Percentiles rank a stretch among this genome's conserved stretches.
Evolutionary conservation across 2,329 filamentous ascomycete genomes (phyloP).

Genomic region (Hypoxylon sp.): DNA sequence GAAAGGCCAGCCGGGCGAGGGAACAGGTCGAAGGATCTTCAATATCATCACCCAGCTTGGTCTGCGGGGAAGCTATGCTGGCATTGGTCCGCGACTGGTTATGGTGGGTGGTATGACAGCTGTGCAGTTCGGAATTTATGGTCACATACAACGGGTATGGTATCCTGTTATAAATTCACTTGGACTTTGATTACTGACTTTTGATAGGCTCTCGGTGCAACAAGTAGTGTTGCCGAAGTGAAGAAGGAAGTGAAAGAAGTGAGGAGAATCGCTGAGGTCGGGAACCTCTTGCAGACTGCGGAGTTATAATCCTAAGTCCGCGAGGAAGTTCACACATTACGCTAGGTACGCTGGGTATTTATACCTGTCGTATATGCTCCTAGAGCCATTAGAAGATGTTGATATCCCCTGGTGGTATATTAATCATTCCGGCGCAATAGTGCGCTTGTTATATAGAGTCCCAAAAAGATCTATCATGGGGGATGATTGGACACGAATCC

Average conservation of each 20-base stretch:
- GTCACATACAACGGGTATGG: slow-evolving; percentile 49
- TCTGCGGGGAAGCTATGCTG: slow-evolving; percentile 48
- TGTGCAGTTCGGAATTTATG: slow-evolving; percentile 49
- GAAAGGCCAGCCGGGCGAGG: slow-evolving; percentile 47
- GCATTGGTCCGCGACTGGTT: slow-evolving; percentile 47
- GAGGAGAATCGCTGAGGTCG: slow-evolving; percentile 25
- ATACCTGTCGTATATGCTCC: slow-evolving; percentile 20
- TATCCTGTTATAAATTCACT: background rate
- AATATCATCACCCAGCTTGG: slow-evolving; percentile 49
- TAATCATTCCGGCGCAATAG: slow-evolving; percentile 17
- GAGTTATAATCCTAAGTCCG: slow-evolving; percentile 22
- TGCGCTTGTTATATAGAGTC: slow-evolving; percentile 12
- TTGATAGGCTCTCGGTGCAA: slow-evolving; percentile 39
- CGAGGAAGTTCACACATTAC: slow-evolving; percentile 7
- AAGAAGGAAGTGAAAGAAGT: slow-evolving; percentile 28
- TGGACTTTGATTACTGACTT: slow-evolving; percentile 21
- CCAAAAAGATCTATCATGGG: slow-evolving; percentile 11
- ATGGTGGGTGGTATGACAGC: slow-evolving; percentile 52
- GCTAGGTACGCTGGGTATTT: slow-evolving; percentile 9
- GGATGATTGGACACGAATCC: slow-evolving; percentile 15
- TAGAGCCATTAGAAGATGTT: slow-evolving; percentile 12
- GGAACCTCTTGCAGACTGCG: slow-evolving; percentile 26
- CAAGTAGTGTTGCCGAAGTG: slow-evolving; percentile 31
- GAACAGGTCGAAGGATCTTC: slow-evolving; percentile 45
- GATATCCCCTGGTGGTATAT: slow-evolving; percentile 13